Evolutionary conservation across 306 rosid species (phyloP).

Genomic region (Castanea crenata): DNA sequence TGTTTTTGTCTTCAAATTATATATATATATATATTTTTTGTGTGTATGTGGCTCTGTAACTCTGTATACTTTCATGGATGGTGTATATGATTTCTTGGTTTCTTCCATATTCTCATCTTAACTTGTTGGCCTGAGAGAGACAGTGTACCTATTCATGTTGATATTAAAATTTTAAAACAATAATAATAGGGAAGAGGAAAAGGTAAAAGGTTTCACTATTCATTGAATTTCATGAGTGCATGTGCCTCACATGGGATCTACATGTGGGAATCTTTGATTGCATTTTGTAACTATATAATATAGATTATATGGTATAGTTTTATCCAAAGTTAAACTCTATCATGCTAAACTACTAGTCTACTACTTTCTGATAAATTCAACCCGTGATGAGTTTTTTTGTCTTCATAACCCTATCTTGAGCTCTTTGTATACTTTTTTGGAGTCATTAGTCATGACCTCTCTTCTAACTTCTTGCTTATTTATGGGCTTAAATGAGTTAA

Average conservation of each 20-base stretch:
- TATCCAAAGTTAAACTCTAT: neutral
- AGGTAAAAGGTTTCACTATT: constrained; percentile 5
- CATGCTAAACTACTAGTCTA: too few species aligned
- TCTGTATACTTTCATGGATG: neutral
- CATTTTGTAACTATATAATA: neutral
- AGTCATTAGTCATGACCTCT: too few species aligned
- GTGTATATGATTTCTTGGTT: neutral
- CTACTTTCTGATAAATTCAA: too few species aligned
- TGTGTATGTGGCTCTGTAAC: too few species aligned
- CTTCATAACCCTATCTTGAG: too few species aligned
- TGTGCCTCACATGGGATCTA: constrained; percentile 38
- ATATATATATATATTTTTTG: neutral
- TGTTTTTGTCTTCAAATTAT: neutral
- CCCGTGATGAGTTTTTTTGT: too few species aligned
- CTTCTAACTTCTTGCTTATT: too few species aligned
- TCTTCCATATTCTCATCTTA: neutral
- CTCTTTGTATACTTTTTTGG: too few species aligned
- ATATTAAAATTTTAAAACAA: too few species aligned
- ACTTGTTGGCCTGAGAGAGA: neutral
- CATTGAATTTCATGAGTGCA: constrained; percentile 16
- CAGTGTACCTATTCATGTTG: too few species aligned
- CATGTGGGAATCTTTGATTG: neutral
- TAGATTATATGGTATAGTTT: neutral
- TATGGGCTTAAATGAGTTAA: too few species aligned
- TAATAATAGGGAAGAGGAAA: too few species aligned